Evolutionary conservation across 805 yeast species (phyloP).

Genomic region (Ogataea siamensis): DNA sequence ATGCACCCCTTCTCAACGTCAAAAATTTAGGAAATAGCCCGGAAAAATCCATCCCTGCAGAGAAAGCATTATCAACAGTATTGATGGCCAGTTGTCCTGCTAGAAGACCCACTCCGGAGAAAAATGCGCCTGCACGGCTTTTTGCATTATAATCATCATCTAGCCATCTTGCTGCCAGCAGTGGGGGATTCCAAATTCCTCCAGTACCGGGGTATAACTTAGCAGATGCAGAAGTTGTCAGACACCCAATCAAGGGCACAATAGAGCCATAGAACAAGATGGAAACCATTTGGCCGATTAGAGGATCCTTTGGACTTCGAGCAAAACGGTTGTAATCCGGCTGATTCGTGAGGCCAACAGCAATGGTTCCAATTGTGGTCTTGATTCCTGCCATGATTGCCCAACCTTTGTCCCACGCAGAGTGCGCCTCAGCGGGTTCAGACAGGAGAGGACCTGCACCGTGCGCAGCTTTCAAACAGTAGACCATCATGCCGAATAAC

Average conservation of each 20-base stretch:
- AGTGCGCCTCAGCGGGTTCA: slow-evolving; percentile 18
- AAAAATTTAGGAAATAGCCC: slow-evolving; percentile 45
- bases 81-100: slow-evolving; percentile 39
- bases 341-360: slow-evolving; percentile 41
- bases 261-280: slow-evolving; percentile 14
- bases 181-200: slow-evolving; percentile 48
- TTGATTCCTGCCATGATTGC: slow-evolving; percentile 40
- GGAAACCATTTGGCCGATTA: slow-evolving; percentile 13
- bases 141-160: slow-evolving; percentile 36
- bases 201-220: slow-evolving; percentile 36
- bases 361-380: slow-evolving; percentile 39
- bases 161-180: slow-evolving; percentile 31
- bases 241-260: slow-evolving; percentile 40
- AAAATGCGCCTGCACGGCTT: slow-evolving; percentile 49
- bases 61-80: slow-evolving; percentile 39
- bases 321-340: slow-evolving; percentile 42
- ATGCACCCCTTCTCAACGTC: slow-evolving; percentile 46
- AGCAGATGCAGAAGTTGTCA: slow-evolving; percentile 53
- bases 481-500: slow-evolving; percentile 24
- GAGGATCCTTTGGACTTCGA: slow-evolving; percentile 19
- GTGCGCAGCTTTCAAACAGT: slow-evolving; percentile 31
- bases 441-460: slow-evolving; percentile 30
- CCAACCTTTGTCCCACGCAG: slow-evolving; percentile 38
- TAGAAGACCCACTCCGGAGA: slow-evolving; percentile 38
- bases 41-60: slow-evolving; percentile 52